Conservation (phyloP, 345 rosid species). For the Citrus sp. region DNA sequence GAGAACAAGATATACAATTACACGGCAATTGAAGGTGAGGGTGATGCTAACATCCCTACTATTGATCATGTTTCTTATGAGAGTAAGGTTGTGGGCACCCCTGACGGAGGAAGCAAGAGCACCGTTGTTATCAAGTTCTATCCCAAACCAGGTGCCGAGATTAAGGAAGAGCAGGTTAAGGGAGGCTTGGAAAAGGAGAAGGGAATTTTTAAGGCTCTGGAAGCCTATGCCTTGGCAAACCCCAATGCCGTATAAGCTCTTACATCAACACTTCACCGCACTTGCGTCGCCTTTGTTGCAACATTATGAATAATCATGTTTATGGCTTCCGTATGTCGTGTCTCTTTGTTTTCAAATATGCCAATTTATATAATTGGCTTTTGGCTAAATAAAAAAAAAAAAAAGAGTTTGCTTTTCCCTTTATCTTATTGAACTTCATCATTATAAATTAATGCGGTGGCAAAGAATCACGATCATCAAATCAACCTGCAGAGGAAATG, state of each 20-base stretch:
- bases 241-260: constrained; percentile 19
- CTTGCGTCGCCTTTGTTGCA: background rate
- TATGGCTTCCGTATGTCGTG: background rate
- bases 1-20: constrained; percentile 10
- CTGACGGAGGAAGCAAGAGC: constrained; percentile 24
- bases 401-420: background rate
- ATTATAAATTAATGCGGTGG: background rate
- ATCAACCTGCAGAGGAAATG: too few species aligned
- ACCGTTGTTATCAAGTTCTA: constrained; percentile 20
- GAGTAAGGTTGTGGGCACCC: constrained; percentile 22
- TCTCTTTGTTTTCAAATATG: background rate
- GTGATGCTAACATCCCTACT: constrained; percentile 15
- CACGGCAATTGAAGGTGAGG: constrained; percentile 36
- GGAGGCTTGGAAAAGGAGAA: constrained; percentile 25
- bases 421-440: background rate
- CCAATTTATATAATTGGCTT: background rate
- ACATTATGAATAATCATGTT: background rate
- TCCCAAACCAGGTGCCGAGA: constrained; percentile 12
- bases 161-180: constrained; percentile 32
- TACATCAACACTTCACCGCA: background rate
- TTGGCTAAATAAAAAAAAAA: background rate
- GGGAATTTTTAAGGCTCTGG: constrained; percentile 31
- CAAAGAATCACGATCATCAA: too few species aligned
- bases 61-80: constrained; percentile 31
- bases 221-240: constrained; percentile 33